These are phyloP conservation scores for Nakaseomyces kungkrabaensis DNA, from an alignment of 1,139 yeast species.

Conservation along the genomic window DNA sequence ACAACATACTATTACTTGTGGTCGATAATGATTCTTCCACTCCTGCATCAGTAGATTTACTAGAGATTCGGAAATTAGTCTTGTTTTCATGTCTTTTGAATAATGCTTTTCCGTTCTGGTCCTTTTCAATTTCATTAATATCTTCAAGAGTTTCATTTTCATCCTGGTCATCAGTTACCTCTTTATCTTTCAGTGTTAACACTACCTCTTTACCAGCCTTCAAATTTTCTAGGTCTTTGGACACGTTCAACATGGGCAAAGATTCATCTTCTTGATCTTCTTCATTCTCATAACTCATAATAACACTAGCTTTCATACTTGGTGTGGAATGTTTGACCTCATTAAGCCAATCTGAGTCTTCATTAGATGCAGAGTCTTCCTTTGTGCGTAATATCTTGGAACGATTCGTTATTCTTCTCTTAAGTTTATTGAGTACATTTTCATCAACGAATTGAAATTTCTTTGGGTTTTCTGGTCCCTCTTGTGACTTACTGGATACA, in stretches of 20 bases:
- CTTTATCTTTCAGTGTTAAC: conserved; percentile 55
- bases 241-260: conserved; percentile 9
- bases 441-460: neutral
- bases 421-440: neutral
- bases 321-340: neutral
- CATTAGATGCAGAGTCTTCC: neutral
- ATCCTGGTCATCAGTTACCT: conserved; percentile 39
- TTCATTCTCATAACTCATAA: conserved; percentile 8
- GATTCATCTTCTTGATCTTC: conserved; percentile 12
- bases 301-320: neutral
- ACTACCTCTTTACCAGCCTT: conserved; percentile 35
- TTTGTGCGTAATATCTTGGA: neutral
- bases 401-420: neutral
- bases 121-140: conserved; percentile 9
- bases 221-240: conserved; percentile 13
- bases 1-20: conserved; percentile 1
- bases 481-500: neutral
- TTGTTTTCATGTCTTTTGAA: conserved; percentile 2
- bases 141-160: conserved; percentile 18
- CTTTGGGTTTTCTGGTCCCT: neutral
- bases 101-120: conserved; percentile 11
- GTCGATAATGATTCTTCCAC: neutral
- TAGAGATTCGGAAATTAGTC: conserved; percentile 9
- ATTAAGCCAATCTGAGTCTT: neutral
- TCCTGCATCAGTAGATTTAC: too few relatives aligned